Base-by-base conservation (phyloP, 176 grass and related monocot genomes). In the Raddia guianensis region DNA sequence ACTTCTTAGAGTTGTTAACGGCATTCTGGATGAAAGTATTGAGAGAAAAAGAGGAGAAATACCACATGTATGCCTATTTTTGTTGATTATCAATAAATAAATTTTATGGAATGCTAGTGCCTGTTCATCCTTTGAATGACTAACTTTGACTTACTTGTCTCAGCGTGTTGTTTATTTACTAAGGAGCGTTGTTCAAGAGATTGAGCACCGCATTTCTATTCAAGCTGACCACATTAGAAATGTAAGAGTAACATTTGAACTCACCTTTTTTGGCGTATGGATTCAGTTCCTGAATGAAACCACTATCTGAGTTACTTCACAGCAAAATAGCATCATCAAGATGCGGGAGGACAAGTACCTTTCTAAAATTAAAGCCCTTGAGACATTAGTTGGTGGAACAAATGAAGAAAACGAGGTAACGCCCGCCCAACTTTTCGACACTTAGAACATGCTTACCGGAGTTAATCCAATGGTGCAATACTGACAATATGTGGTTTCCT, bases 31-130 rank as follows among this genome's bases (percentile, higher is more conserved):
- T 76, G 97, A 99, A 83, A 99, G 91, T 63, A 96, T 99, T 86
- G 93, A 96, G 70, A 93, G 87, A 79, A 99, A 95, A 86, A 93
- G 90, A 93, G 97, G 91, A 90, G 97, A 99, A 88, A 99, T 91
- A 82, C 90, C 93, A 65, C 97, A 99, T 83, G 97, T 99, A 93
- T 69, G 87, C 65, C 20, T 79, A 69, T 52, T 72, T 89, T 65
- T 15, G 63, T 19, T 56, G 8, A 14, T 19, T 81, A 70, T 64
- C 12, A 71, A 15, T 80, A 53, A 14, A 63, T 11, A 6, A 27
- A 50, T 55, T 85, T 63, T 14, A 4, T 64, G 5, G 12, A 72
- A 65, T 56, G 5, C 12, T 44, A 63, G 14, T 80, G 15, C 20
- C 78, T 56, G 66, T 81, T 75, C 87, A 27, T 77, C 35, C 18